These are phyloP conservation scores for Suhomyces emberorum DNA, from an alignment of 805 yeast genomes.

Conservation along the genomic window DNA sequence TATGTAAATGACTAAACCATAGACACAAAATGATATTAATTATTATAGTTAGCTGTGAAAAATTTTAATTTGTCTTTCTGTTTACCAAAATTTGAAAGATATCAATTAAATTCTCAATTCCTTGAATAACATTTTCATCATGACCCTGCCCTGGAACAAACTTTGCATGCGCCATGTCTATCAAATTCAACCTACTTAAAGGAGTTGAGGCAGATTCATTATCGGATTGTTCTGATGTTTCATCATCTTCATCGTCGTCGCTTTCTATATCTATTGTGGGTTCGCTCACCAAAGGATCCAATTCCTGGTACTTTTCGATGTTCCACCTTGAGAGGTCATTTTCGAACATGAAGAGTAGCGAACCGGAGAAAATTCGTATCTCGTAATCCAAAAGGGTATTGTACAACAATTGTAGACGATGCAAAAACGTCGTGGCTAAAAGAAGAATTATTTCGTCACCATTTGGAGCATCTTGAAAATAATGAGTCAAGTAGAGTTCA, in stretches of 20 bases:
- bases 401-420: constrained; percentile 63
- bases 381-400: constrained; percentile 63
- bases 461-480: constrained; percentile 7
- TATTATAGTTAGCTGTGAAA: too few relatives aligned
- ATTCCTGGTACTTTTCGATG: constrained; percentile 9
- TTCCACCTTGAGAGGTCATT: constrained; percentile 56
- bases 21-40: too few relatives aligned
- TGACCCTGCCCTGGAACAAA: constrained; percentile 59
- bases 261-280: constrained; percentile 7
- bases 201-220: constrained; percentile 24
- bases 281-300: constrained; percentile 26
- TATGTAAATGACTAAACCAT: too few relatives aligned
- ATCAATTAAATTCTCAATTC: constrained; percentile 59
- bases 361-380: constrained; percentile 65
- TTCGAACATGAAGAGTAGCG: constrained; percentile 72
- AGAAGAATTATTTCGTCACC: constrained; percentile 25
- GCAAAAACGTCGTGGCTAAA: constrained; percentile 45
- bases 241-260: constrained; percentile 20
- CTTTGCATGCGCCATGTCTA: constrained; percentile 89
- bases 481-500: constrained; percentile 38
- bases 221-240: constrained; percentile 19
- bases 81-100: constrained; percentile 38
- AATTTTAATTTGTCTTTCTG: too few relatives aligned
- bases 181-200: constrained; percentile 60
- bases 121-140: constrained; percentile 69